Base-by-base conservation (phyloP, 768 basidiomycete species). In the Termitomyces sp. region DNA sequence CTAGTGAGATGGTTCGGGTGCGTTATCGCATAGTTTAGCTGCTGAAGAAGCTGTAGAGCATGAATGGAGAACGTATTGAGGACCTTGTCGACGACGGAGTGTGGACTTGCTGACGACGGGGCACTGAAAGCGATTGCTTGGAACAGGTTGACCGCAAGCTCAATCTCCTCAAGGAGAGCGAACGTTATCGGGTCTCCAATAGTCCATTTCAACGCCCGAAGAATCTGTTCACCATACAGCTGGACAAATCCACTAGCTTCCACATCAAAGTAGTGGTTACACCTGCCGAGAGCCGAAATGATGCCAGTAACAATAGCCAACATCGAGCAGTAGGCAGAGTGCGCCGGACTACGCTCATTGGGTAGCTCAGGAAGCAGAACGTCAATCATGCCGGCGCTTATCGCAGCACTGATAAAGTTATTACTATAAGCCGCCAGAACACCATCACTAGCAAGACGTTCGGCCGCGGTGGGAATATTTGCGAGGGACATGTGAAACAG, bases 1-100 rank as follows among this genome's bases (percentile, higher is more conserved):
- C 86, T 87, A 1, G 88, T 85, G 13, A 97, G 80, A 64, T 94
- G 88, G 65, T 94, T 90, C 7, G 94, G 94, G 70, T 98, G 94
- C 0, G 92, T 88, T 48, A 96, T 78, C 0, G 92, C 90, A 62
- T 94, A 94, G 70, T 94, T 94, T 60, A 97, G 72, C 62, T 94
- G 90, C 66, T 94, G 92, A 1, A 97, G 77, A 26, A 96, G 81
- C 33, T 84, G 75, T 20, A 94, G 72, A 0, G 88, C 85, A 59
- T 83, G 84, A 0, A 76, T 76, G 3, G 85, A 82, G 69, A 92
- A 94, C 18, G 82, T 83, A 0, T 79, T 77, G 44, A 94, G 77
- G 6, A 92, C 82, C 63, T 82, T 85, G 53, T 79, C 79, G 18
- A 86, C 78, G 2, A 80, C 80, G 6, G 77, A 74, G 60, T 80